phyloP scores from a whole-genome alignment of 768 basidiomycete species.

The Pleurotus citrinopileatus region DNA sequence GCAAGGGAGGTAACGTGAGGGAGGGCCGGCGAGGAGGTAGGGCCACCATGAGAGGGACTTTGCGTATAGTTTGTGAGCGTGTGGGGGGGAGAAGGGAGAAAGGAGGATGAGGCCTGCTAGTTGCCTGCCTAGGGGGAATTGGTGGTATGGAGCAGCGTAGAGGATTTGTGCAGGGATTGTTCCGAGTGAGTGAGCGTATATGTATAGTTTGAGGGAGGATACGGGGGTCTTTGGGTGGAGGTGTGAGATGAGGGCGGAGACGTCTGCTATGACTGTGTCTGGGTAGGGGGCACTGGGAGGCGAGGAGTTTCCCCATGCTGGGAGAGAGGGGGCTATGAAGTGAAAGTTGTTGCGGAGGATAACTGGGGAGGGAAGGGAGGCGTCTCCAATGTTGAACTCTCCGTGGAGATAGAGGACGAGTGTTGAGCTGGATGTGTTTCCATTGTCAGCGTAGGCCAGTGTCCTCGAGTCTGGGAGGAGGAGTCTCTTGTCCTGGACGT shows the following conservation, averaged over 20 bases:
- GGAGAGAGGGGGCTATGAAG: conserved; percentile 49
- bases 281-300: conserved; percentile 37
- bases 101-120: conserved; percentile 47
- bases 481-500: conserved; percentile 35
- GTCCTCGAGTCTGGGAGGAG: conserved; percentile 40
- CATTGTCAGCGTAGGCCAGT: conserved; percentile 52
- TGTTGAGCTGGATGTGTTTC: conserved; percentile 44
- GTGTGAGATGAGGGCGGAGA: conserved; percentile 44
- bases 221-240: conserved; percentile 39
- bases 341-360: conserved; percentile 40
- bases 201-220: conserved; percentile 40
- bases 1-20: conserved; percentile 38
- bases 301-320: conserved; percentile 58
- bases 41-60: conserved; percentile 42
- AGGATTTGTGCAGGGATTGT: conserved; percentile 54
- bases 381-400: conserved; percentile 48
- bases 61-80: conserved; percentile 42
- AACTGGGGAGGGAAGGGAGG: conserved; percentile 27
- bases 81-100: conserved; percentile 44
- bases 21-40: conserved; percentile 47
- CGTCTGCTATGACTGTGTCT: conserved; percentile 39
- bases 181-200: conserved; percentile 54
- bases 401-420: conserved; percentile 57
- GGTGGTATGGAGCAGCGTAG: conserved; percentile 46
- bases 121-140: conserved; percentile 46